These are phyloP conservation scores for Stygiomarasmius scandens DNA, from an alignment of 1,284 basidiomycete species.

Conservation along the genomic window DNA sequence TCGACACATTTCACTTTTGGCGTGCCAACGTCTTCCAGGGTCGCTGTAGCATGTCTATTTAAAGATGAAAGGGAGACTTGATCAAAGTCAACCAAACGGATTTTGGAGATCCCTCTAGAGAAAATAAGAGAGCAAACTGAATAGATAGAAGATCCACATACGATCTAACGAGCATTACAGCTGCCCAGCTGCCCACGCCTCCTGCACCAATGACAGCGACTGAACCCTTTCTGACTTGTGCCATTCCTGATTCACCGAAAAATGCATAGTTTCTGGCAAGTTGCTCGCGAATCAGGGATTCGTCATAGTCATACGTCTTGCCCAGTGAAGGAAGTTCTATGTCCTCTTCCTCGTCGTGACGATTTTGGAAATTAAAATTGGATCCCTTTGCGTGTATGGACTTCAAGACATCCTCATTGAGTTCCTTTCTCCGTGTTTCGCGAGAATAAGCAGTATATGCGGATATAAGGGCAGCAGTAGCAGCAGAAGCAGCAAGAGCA, in stretches of 20 bases:
- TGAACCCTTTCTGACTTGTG: conserved; percentile 70
- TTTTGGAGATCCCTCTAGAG: conserved; percentile 68
- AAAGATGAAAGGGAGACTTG: conserved; percentile 91
- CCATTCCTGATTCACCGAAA: conserved; percentile 91
- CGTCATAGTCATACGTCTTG: conserved; percentile 51
- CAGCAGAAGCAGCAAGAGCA: conserved; percentile 62
- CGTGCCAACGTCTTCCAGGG: conserved; percentile 87
- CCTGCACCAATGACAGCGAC: conserved; percentile 95
- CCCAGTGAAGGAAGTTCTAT: conserved; percentile 11
- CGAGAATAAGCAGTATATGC: conserved; percentile 56
- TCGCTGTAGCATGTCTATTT: conserved; percentile 94
- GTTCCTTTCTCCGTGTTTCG: conserved; percentile 51
- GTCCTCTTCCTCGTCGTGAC: conserved; percentile 16
- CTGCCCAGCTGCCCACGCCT: conserved; percentile 95
- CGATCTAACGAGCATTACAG: conserved; percentile 91
- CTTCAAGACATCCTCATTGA: conserved; percentile 57
- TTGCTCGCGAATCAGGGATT: conserved; percentile 82
- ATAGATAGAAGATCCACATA: conserved; percentile 42
- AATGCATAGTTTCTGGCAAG: conserved; percentile 95
- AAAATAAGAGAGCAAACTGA: conserved; percentile 1
- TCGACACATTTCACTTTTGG: conserved; percentile 90
- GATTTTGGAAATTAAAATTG: conserved; percentile 23
- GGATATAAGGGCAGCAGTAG: conserved; percentile 59
- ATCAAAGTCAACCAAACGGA: conserved; percentile 88
- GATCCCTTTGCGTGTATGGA: conserved; percentile 43